Base-by-base conservation (phyloP, 2,329 filamentous ascomycete genomes). In the Colletotrichum sp. region DNA sequence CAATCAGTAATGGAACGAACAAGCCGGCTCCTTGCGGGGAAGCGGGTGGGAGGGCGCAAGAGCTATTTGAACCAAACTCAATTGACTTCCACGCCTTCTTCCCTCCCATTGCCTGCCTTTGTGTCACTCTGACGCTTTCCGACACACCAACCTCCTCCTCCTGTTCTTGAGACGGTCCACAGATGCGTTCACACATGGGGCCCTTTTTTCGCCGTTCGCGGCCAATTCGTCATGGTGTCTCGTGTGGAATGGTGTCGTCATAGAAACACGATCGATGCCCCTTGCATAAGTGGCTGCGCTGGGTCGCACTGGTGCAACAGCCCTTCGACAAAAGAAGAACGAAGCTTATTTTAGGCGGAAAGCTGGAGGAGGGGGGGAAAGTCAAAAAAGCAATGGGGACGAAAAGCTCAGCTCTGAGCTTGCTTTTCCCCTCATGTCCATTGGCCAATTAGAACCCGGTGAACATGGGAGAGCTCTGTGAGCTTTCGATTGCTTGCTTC, bases 221-320 rank as follows among this genome's bases (percentile, higher is more conserved):
- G 70, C 24, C 66, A 55, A 18, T 59, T 68, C 66, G 72, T 77
- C 77, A 77, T 78, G 55, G 62, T 75, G 72, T 75, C 62, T 77
- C 72, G 66, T 60, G 74, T 39, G 55, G n/a, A 69, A 34, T 78
- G 60, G 75, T 78, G 77, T 77, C 77, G 77, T 78, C 77, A 78
- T 78, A 71, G 77, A 70, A 55, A 44, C 68, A 28, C 10, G 26
- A 48, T 18, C 57, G 66, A 62, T 39, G 9, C 68, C 77, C 76
- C 77, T 77, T 78, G 77, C 72, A 78, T 77, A 71, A 76, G 77
- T 78, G 77, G 77, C 75, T 78, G 59, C 28, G 22, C 22, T 39
- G 39, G 70, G 69, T 64, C 12, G 44, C 44, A 34, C 63, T n/a
- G 13, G 63, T 68, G 28, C 52, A 10, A 72, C 60, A 30, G 55